Evolutionary conservation across 768 basidiomycete genomes (phyloP), one percentile per base, ranked within the genome.

Genomic region (Tylopilus sp.): DNA sequence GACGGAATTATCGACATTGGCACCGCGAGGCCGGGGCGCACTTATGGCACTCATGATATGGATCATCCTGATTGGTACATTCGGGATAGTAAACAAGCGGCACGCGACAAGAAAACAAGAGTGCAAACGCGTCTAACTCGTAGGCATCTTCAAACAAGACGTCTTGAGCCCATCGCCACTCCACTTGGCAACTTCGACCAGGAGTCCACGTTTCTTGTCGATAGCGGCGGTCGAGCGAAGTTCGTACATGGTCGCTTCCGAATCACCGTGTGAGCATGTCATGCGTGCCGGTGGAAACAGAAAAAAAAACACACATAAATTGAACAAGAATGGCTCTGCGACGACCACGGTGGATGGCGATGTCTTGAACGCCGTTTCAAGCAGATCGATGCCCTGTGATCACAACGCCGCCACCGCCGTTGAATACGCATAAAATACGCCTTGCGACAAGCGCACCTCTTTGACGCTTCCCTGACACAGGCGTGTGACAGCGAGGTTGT

Each of bases 311-410:
- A 53, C 64, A 91, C 91, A 87, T 7, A 93, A 74, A 56, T 93
- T 93, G 69, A 92, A 92, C 40, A 92, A 64, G 69, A 88, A 88
- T 5, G 90, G 90, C 60, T 92, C 90, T 7, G 87, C 86, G 22
- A 84, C 78, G 12, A 86, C 84, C 9, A 87, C 80, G 43, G 80
- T 79, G 1, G 86, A 78, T 2, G 91, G 91, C 1, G 87, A 86
- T 3, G 77, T 64, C 48, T 70, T 72, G 30, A 92, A 64, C 2
- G 83, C 82, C 4, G 52, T 65, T 65, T 92, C 89, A 33, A 93
- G 69, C 0, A 82, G 77, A 40, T 81, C 77, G 43, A 90, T 90
- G 3, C 81, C 86, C 86, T 91, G 48, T 35, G 12, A 40, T 20
- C 10, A 26, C 6, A 36, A 35, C 13, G 3, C 20, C 17, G 47